Base-by-base conservation (phyloP, 2,329 filamentous ascomycete species). In the Talaromyces sp. region DNA sequence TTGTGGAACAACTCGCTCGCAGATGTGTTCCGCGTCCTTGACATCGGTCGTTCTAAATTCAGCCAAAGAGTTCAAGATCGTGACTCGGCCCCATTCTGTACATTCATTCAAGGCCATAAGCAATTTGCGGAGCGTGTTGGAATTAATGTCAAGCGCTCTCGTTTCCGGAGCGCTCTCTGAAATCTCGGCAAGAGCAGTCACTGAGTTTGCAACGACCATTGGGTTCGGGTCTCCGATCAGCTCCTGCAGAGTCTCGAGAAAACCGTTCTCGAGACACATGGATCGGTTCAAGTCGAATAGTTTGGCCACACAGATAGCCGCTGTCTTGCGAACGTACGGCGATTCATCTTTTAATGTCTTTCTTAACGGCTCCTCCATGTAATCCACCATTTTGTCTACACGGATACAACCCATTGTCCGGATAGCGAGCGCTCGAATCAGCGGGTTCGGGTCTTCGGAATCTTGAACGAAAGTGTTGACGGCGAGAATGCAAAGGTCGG, bases 391-490 rank as follows among this genome's bases (percentile, higher is more conserved):
- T 80, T 99, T 99, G 72, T 98, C 95, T 64, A 99, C 95, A 64
- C 95, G 85, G 73, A 99, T 98, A 75, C 95, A 98, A 47, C 95
- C 95, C 95, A 99, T 99, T 39, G 95, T 99, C 72, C 95, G 87
- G 77, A 99, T 96, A 63, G 95, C 95, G 60, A 99, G 85, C 60
- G 95, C 95, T 83, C 95, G 86, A 73, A 99, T 92, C 27, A 99
- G 86, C 14, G 95, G 95, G 75, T 99, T 99, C 50, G 95, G 95
- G 74, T 99, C 95, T 86, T 99, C 95, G 16, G 95, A 95, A 78
- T 99, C 95, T 84, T 99, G 95, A 6, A 98, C 95, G 74, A 99
- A 99, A 14, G 95, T 99, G 77, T 99, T 99, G 75, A 99, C 95
- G 70, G 95, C 95, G 71, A 99, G 88, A 80, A 99, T 99, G 78